A percentile compares a stretch with the other conserved stretches of the same genome.
Evolutionary conservation across 495 filamentous ascomycete species (phyloP).

Genomic region (Neurospora intermedia): DNA sequence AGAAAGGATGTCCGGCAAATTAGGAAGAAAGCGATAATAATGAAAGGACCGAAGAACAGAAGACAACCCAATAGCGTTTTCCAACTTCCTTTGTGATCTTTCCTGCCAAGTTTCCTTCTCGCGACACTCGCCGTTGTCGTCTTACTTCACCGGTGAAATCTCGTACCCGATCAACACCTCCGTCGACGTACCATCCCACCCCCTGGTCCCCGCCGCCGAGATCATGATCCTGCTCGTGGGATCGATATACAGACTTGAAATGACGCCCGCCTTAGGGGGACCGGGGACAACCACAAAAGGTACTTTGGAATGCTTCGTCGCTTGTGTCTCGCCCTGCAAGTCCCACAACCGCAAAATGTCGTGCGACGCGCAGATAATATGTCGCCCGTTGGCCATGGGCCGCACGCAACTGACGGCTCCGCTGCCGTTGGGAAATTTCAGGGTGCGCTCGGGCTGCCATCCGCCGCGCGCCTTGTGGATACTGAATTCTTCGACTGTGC

Average conservation of each 20-base stretch:
- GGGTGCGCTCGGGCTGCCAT: conserved; percentile 60
- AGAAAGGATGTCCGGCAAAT: background rate
- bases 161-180: conserved; percentile 94
- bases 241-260: conserved; percentile 74
- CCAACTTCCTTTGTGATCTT: background rate
- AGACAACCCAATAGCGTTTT: background rate
- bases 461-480: conserved; percentile 63
- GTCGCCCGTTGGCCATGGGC: conserved; percentile 87
- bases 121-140: background rate
- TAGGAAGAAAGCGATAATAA: background rate
- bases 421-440: conserved; percentile 84
- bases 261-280: conserved; percentile 78
- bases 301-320: conserved; percentile 63
- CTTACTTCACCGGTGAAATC: conserved; percentile 35
- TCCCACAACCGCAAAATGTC: conserved; percentile 93
- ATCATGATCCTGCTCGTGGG: conserved; percentile 84
- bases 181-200: conserved; percentile 89
- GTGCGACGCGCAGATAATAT: conserved; percentile 88
- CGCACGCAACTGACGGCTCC: conserved; percentile 78
- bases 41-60: background rate
- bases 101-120: background rate
- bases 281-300: conserved; percentile 93
- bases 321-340: conserved; percentile 50
- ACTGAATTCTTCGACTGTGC: conserved; percentile 89
- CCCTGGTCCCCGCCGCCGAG: conserved; percentile 78